Percentiles rank a stretch among this genome's conserved stretches.
Evolutionary conservation across 2,329 filamentous ascomycete species (phyloP).

Genomic region (Sordariomycetes sp.): DNA sequence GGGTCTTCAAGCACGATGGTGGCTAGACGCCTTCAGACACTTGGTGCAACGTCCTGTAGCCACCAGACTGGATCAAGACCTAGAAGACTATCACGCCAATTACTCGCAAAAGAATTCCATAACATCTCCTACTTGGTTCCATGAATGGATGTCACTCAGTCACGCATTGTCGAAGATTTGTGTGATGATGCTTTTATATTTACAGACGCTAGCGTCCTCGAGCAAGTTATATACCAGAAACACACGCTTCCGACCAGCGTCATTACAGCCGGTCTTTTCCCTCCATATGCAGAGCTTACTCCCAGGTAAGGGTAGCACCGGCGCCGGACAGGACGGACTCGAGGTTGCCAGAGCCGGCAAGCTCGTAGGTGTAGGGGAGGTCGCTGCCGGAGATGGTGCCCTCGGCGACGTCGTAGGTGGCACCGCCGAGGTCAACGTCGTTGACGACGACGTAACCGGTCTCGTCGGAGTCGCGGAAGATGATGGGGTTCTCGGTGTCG

Average conservation of each 20-base stretch:
- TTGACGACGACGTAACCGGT: constrained; percentile 28
- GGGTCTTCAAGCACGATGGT: constrained; percentile 17
- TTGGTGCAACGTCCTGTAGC: neutral
- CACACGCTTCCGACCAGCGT: no score
- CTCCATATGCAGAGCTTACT: no score
- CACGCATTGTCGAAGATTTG: no score
- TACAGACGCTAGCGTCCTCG: no score
- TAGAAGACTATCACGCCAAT: no score
- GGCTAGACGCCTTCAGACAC: no score
- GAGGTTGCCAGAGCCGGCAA: constrained; percentile 37
- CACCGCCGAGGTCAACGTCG: constrained; percentile 35
- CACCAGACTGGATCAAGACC: neutral
- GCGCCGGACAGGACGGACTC: constrained; percentile 1
- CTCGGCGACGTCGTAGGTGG: constrained; percentile 32
- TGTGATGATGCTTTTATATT: no score
- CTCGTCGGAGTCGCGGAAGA: constrained; percentile 25
- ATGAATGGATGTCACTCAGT: no score
- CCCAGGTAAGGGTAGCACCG: constrained; percentile 5
- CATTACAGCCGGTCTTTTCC: no score
- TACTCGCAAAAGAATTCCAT: no score
- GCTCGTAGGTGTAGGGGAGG: constrained; percentile 39
- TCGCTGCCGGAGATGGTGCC: constrained; percentile 42
- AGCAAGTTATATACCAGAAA: no score
- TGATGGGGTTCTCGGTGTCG: constrained; percentile 19
- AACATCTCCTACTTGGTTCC: no score